These are phyloP conservation scores for Porphyrellus cyaneotinctus DNA, from an alignment of 768 basidiomycete genomes.

Conservation along the genomic window DNA sequence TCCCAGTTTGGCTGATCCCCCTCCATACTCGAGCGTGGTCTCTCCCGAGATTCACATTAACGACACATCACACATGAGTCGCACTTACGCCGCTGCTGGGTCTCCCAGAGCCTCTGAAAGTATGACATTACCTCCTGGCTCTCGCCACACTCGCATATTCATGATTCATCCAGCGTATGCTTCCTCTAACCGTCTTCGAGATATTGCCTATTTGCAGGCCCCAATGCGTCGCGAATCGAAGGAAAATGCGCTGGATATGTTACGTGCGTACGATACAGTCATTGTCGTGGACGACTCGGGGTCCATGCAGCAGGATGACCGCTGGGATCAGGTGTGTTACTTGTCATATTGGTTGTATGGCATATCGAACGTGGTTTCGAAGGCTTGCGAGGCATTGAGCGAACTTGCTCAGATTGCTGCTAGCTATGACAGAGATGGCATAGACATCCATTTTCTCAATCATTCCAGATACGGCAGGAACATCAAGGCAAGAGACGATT, in stretches of 20 bases:
- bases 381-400: conserved; percentile 29
- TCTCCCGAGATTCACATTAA: conserved; percentile 7
- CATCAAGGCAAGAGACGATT: conserved; percentile 34
- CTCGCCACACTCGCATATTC: conserved; percentile 22
- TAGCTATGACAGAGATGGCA: conserved; percentile 52
- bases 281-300: conserved; percentile 58
- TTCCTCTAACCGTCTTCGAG: conserved; percentile 13
- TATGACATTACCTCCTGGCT: conserved; percentile 20
- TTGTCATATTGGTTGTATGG: not conserved
- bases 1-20: conserved; percentile 15
- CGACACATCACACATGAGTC: not conserved
- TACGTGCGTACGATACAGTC: conserved; percentile 51
- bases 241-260: conserved; percentile 32
- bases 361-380: not conserved
- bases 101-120: conserved; percentile 11
- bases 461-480: conserved; percentile 29
- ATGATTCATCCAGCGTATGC: conserved; percentile 20
- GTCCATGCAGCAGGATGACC: conserved; percentile 44
- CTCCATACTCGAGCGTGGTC: conserved; percentile 21
- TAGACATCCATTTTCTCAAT: conserved; percentile 63
- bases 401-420: conserved; percentile 46
- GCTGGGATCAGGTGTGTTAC: conserved; percentile 47
- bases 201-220: conserved; percentile 22
- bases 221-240: conserved; percentile 26
- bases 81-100: not conserved